phyloP scores from a whole-genome alignment of 1,284 basidiomycete genomes.

The Moniliella sp. region DNA sequence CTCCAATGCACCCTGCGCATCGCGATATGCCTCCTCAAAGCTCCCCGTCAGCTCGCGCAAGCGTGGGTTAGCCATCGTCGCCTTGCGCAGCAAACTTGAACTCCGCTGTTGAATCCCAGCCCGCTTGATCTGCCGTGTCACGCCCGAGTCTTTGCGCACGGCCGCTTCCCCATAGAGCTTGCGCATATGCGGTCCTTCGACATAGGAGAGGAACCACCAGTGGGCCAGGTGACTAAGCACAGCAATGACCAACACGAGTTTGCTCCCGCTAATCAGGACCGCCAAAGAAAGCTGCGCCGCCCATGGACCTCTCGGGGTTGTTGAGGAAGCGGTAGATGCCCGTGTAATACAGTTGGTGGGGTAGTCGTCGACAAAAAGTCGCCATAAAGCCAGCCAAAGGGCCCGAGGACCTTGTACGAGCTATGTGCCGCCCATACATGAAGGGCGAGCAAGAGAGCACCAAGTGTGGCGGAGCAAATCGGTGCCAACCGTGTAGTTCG shows the following conservation, averaged over 20 bases:
- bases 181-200: constrained; percentile 67
- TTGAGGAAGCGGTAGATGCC: constrained; percentile 82
- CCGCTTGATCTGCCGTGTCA: constrained; percentile 82
- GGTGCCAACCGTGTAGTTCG: constrained; percentile 65
- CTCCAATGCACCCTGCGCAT: constrained; percentile 69
- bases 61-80: constrained; percentile 33
- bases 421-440: constrained; percentile 78
- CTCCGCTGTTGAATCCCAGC: constrained; percentile 56
- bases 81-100: constrained; percentile 28
- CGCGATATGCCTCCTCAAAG: constrained; percentile 79
- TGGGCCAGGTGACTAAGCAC: constrained; percentile 51
- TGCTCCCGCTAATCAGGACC: constrained; percentile 67
- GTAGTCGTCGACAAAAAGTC: constrained; percentile 87
- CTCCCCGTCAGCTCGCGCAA: constrained; percentile 74
- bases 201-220: constrained; percentile 34
- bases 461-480: constrained; percentile 55
- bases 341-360: constrained; percentile 74
- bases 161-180: constrained; percentile 69
- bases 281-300: constrained; percentile 82
- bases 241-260: constrained; percentile 62
- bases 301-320: constrained; percentile 72
- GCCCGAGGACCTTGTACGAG: constrained; percentile 72
- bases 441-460: constrained; percentile 50
- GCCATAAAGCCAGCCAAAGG: constrained; percentile 22
- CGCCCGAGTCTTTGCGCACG: constrained; percentile 75